Percentiles rank a stretch among this genome's conserved stretches.
phyloP scores from a whole-genome alignment of 345 rosid species.

The Toxicodendron radicans region DNA sequence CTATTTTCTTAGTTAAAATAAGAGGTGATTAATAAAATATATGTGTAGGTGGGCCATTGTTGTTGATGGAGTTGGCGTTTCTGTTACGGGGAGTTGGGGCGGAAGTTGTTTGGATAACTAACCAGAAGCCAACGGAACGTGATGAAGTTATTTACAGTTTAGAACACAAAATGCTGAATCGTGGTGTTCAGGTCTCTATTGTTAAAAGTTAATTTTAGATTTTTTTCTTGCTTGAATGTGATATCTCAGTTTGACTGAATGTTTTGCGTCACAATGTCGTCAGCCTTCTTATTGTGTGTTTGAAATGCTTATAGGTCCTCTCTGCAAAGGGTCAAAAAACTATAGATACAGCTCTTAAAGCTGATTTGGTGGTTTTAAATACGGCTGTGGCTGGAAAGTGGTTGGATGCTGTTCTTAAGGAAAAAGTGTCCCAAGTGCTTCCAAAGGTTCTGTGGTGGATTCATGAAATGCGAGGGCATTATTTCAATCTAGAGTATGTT shows the following conservation, averaged over 20 bases:
- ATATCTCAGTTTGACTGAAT: background rate
- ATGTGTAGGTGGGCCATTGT: slow-evolving; percentile 71
- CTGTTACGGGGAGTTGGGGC: slow-evolving; percentile 69
- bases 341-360: slow-evolving; percentile 61
- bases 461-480: slow-evolving; percentile 98
- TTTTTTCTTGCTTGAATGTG: background rate
- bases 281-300: background rate
- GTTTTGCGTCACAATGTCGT: background rate
- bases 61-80: slow-evolving; percentile 90
- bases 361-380: slow-evolving; percentile 84
- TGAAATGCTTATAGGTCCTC: slow-evolving; percentile 39
- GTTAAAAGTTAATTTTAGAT: background rate
- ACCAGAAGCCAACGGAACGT: slow-evolving; percentile 60
- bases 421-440: slow-evolving; percentile 63
- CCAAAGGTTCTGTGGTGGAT: slow-evolving; percentile 98
- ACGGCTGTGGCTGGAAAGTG: slow-evolving; percentile 98
- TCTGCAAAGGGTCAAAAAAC: slow-evolving; percentile 72
- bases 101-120: slow-evolving; percentile 80
- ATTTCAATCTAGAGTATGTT: slow-evolving; percentile 82
- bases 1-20: background rate
- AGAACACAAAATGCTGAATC: slow-evolving; percentile 82
- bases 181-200: slow-evolving; percentile 68
- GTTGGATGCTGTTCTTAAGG: slow-evolving; percentile 85
- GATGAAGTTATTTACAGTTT: slow-evolving; percentile 67
- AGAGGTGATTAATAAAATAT: background rate